A percentile compares a stretch with the other conserved stretches of the same genome.
Evolutionary conservation across 2,329 filamentous ascomycete species (phyloP).

Genomic region (Biscogniauxia sp.): DNA sequence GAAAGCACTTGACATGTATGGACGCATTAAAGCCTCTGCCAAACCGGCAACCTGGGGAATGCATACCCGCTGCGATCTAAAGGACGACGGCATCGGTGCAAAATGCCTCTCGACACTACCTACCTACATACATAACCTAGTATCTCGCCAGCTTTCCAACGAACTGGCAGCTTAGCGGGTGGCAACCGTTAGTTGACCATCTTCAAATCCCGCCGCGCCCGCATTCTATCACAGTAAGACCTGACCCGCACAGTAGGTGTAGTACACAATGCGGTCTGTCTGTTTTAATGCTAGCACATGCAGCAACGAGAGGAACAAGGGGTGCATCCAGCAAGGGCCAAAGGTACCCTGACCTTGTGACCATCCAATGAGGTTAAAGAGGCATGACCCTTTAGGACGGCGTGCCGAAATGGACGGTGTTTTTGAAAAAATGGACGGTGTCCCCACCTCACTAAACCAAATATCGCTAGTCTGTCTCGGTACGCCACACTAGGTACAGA

Average conservation of each 20-base stretch:
- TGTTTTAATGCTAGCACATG: slow-evolving; percentile 13
- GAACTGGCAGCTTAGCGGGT: background rate
- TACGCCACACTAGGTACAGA: no score
- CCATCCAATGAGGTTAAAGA: slow-evolving; percentile 27
- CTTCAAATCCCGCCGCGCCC: slow-evolving; percentile 15
- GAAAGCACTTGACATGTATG: background rate
- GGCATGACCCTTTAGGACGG: slow-evolving; percentile 30
- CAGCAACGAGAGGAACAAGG: slow-evolving; percentile 16
- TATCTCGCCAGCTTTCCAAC: background rate
- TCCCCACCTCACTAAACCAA: no score
- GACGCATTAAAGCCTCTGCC: background rate
- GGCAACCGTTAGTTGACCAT: slow-evolving; percentile 4
- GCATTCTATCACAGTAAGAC: background rate
- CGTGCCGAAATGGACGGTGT: no score
- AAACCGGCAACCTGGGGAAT: background rate
- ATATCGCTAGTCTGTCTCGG: no score
- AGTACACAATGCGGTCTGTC: background rate
- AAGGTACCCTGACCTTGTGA: slow-evolving; percentile 20
- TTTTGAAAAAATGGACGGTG: no score
- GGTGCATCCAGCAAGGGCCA: slow-evolving; percentile 18
- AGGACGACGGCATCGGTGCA: background rate
- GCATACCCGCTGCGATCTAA: background rate
- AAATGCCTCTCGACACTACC: background rate
- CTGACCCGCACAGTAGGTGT: background rate
- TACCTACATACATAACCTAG: no score